Conservation (phyloP, 805 yeast genomes). For the Yamadazyma tumulicola region DNA sequence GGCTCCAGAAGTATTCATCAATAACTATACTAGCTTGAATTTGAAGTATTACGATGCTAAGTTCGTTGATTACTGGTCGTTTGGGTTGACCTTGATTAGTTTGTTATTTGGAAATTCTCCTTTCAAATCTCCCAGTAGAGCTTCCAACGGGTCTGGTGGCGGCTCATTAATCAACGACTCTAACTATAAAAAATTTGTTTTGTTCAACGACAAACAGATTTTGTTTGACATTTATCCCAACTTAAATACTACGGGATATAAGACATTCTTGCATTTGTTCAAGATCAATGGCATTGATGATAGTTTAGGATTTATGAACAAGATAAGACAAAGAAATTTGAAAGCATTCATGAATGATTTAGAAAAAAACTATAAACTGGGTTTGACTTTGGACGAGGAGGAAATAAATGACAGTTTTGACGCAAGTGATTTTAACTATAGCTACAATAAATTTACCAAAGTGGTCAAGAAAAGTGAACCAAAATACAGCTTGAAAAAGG, state of each 20-base stretch:
- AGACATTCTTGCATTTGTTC: constrained; percentile 40
- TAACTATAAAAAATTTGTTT: constrained; percentile 42
- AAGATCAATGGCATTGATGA: constrained; percentile 35
- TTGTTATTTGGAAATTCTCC: constrained; percentile 53
- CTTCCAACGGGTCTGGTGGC: too few relatives aligned
- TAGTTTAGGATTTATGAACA: constrained; percentile 19
- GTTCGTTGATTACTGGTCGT: constrained; percentile 53
- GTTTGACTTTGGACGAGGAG: constrained; percentile 44
- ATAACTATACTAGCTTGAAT: constrained; percentile 18
- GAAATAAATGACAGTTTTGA: too few relatives aligned
- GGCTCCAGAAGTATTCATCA: constrained; percentile 49
- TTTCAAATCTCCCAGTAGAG: constrained; percentile 38
- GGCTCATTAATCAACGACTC: constrained; percentile 28
- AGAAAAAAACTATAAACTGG: constrained; percentile 27
- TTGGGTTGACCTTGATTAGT: constrained; percentile 49
- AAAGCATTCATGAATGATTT: constrained; percentile 30
- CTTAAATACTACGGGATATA: constrained; percentile 30
- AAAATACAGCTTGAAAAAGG: not conserved
- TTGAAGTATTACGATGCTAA: constrained; percentile 36
- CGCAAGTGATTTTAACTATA: constrained; percentile 8
- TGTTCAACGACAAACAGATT: constrained; percentile 33
- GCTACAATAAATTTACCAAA: not conserved
- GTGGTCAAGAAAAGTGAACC: not conserved
- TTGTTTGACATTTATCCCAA: constrained; percentile 50
- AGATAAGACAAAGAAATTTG: constrained; percentile 32